Evolutionary conservation across 768 basidiomycete species (phyloP).

Genomic region (Pisolithus orientalis): DNA sequence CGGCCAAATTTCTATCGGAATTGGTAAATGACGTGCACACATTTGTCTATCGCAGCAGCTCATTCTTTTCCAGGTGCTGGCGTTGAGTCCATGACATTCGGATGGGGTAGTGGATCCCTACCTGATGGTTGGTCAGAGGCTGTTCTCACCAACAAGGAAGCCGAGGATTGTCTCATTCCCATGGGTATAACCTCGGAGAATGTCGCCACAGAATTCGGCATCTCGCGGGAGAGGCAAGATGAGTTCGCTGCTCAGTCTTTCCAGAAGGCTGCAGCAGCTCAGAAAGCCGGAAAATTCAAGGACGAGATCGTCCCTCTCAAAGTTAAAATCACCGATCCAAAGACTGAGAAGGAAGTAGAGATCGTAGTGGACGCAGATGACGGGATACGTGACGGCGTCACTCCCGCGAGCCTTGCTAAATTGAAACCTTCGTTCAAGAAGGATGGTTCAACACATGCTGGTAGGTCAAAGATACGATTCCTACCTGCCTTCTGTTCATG

Average conservation of each 20-base stretch:
- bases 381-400: slow-evolving; percentile 82
- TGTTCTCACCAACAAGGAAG: slow-evolving; percentile 58
- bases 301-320: slow-evolving; percentile 81
- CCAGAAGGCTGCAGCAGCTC: slow-evolving; percentile 76
- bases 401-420: slow-evolving; percentile 68
- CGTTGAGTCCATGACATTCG: slow-evolving; percentile 86
- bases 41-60: slow-evolving; percentile 2
- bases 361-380: slow-evolving; percentile 78
- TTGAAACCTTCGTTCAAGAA: slow-evolving; percentile 83
- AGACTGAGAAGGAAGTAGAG: slow-evolving; percentile 61
- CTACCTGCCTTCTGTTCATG: background rate
- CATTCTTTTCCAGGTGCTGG: slow-evolving; percentile 54
- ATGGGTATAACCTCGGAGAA: slow-evolving; percentile 96
- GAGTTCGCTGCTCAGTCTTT: slow-evolving; percentile 79
- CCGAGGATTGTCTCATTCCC: slow-evolving; percentile 77
- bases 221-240: slow-evolving; percentile 74
- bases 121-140: slow-evolving; percentile 58
- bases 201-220: slow-evolving; percentile 70
- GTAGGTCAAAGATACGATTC: slow-evolving; percentile 19
- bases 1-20: slow-evolving; percentile 86
- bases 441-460: slow-evolving; percentile 73
- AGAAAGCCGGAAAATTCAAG: slow-evolving; percentile 77
- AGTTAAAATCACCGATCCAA: slow-evolving; percentile 63
- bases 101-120: slow-evolving; percentile 55
- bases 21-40: slow-evolving; percentile 46